These are phyloP conservation scores for Neonectria magnoliae DNA, from an alignment of 2,329 filamentous ascomycete species.

Conservation along the genomic window DNA sequence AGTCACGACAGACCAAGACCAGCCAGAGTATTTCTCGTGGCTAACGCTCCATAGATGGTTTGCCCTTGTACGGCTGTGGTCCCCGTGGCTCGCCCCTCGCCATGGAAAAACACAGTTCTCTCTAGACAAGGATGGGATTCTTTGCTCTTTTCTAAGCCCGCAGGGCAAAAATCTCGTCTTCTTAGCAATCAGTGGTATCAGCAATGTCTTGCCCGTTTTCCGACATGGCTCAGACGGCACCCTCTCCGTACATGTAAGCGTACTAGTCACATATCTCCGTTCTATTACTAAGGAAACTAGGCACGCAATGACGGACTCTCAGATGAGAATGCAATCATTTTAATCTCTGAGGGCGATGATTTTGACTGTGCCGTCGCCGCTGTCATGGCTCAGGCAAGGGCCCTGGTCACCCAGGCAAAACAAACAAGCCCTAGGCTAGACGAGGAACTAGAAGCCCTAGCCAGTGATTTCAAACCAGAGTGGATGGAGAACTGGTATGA, in stretches of 20 bases:
- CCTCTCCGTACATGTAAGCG: slow-evolving; percentile 72
- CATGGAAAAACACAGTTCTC: slow-evolving; percentile 76
- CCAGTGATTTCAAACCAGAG: slow-evolving; percentile 62
- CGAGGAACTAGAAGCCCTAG: slow-evolving; percentile 57
- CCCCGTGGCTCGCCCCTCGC: slow-evolving; percentile 87
- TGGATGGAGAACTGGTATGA: slow-evolving; percentile 94
- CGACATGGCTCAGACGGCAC: slow-evolving; percentile 71
- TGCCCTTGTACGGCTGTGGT: slow-evolving; percentile 80
- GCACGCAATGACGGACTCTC: slow-evolving; percentile 72
- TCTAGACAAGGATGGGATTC: slow-evolving; percentile 79
- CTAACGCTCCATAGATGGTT: slow-evolving; percentile 70
- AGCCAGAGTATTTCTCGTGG: not conserved
- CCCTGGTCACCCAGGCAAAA: slow-evolving; percentile 54
- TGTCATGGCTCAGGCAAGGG: slow-evolving; percentile 88
- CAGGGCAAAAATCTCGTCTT: slow-evolving; percentile 81
- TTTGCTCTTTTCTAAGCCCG: slow-evolving; percentile 79
- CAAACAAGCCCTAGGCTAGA: slow-evolving; percentile 54
- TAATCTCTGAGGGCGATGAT: slow-evolving; percentile 76
- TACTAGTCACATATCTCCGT: not conserved
- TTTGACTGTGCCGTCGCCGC: slow-evolving; percentile 83
- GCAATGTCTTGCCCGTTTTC: slow-evolving; percentile 76
- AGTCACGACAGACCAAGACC: not conserved
- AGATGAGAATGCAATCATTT: slow-evolving; percentile 66
- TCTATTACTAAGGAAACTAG: slow-evolving; percentile 47
- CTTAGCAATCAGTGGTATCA: slow-evolving; percentile 79